phyloP scores from a whole-genome alignment of 768 basidiomycete genomes.

The Pisolithus orientalis region DNA sequence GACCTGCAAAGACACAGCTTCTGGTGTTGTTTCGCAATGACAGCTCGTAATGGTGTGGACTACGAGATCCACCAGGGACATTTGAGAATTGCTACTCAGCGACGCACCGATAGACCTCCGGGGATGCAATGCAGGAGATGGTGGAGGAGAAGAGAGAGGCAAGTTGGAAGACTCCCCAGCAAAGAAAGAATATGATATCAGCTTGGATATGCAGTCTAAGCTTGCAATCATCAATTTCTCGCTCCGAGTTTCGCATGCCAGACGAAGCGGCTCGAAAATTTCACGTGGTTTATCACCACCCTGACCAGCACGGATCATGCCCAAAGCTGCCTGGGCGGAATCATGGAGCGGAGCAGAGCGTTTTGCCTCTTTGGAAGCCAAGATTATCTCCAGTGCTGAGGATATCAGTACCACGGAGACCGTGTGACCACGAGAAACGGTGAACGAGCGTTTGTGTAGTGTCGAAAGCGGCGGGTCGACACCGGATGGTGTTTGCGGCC shows the following conservation, averaged over 20 bases:
- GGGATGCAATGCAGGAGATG: slow-evolving; percentile 53
- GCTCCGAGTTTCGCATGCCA: slow-evolving; percentile 92
- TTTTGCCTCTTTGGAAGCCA: slow-evolving; percentile 83
- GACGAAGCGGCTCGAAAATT: slow-evolving; percentile 91
- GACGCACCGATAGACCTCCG: slow-evolving; percentile 39
- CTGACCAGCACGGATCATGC: slow-evolving; percentile 70
- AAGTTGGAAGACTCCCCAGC: slow-evolving; percentile 51
- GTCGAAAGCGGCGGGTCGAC: slow-evolving; percentile 10
- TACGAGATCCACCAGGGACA: slow-evolving; percentile 86
- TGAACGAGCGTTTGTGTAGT: slow-evolving; percentile 51
- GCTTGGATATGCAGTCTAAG: slow-evolving; percentile 94
- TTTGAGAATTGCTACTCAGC: slow-evolving; percentile 47
- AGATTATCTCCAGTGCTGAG: slow-evolving; percentile 81
- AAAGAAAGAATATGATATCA: slow-evolving; percentile 97
- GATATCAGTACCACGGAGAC: slow-evolving; percentile 78
- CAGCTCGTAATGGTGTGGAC: slow-evolving; percentile 92
- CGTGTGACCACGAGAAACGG: slow-evolving; percentile 60
- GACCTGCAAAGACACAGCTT: slow-evolving; percentile 90
- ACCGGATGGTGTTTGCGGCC: slow-evolving; percentile 16
- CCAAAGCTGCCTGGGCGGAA: slow-evolving; percentile 73
- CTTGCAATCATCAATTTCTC: slow-evolving; percentile 96
- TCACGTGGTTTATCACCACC: slow-evolving; percentile 76
- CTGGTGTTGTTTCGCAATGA: slow-evolving; percentile 82
- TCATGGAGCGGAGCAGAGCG: slow-evolving; percentile 78
- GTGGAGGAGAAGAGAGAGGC: slow-evolving; percentile 64